phyloP scores from a whole-genome alignment of 2,329 filamentous ascomycete species.

The Diaporthe aspalathi region DNA sequence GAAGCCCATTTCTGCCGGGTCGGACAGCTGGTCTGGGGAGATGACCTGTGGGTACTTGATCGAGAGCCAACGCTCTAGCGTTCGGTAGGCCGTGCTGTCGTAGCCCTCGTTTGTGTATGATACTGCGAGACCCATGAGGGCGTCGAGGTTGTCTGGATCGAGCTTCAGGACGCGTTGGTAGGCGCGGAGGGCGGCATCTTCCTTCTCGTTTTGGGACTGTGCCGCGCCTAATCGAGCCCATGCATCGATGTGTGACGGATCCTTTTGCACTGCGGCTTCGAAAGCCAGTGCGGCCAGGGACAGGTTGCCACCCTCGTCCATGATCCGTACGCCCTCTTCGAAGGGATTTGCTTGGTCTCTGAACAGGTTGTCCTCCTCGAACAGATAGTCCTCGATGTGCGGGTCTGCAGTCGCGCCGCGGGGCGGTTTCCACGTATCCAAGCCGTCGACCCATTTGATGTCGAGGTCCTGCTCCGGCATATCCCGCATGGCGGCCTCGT shows the following conservation, averaged over 20 bases:
- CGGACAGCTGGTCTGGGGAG: slow-evolving; percentile 76
- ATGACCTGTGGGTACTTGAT: slow-evolving; percentile 91
- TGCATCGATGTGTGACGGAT: slow-evolving; percentile 87
- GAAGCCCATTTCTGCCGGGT: slow-evolving; percentile 88
- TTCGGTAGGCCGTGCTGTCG: slow-evolving; percentile 95
- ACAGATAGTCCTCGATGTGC: slow-evolving; percentile 88
- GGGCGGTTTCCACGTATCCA: slow-evolving; percentile 77
- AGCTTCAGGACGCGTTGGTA: slow-evolving; percentile 90
- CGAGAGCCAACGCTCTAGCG: slow-evolving; percentile 96
- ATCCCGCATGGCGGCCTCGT: slow-evolving; percentile 76
- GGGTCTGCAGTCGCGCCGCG: slow-evolving; percentile 76
- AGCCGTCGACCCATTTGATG: slow-evolving; percentile 57
- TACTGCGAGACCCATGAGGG: slow-evolving; percentile 94
- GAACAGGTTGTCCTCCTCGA: slow-evolving; percentile 95
- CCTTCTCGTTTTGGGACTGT: slow-evolving; percentile 98
- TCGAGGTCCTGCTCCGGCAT: slow-evolving; percentile 74
- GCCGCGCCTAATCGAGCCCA: slow-evolving; percentile 93
- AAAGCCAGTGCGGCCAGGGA: slow-evolving; percentile 94
- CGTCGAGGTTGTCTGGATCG: slow-evolving; percentile 86
- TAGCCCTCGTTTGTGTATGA: slow-evolving; percentile 99
- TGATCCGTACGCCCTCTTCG: slow-evolving; percentile 91
- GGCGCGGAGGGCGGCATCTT: slow-evolving; percentile 93
- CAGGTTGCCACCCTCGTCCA: slow-evolving; percentile 92
- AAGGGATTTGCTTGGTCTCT: slow-evolving; percentile 84
- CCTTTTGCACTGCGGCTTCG: slow-evolving; percentile 92